Conservation (phyloP, 495 filamentous ascomycete genomes). For the Neurospora sp. region DNA sequence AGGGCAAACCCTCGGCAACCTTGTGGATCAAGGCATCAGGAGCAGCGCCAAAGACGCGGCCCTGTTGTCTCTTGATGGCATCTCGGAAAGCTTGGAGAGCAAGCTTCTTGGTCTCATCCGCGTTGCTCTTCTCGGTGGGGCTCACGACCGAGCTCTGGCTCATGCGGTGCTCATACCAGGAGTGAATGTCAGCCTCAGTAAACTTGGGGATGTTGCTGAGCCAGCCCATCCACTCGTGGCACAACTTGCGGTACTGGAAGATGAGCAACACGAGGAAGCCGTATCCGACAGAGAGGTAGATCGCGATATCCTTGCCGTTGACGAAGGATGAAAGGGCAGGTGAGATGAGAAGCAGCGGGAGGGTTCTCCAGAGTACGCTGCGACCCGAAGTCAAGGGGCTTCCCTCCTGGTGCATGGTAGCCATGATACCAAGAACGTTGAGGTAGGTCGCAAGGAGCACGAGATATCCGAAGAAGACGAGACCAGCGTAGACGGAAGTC, state of each 20-base stretch:
- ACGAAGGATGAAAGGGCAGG: conserved; percentile 38
- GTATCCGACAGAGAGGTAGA: conserved; percentile 41
- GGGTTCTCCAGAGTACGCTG: conserved; percentile 26
- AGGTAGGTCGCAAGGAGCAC: conserved; percentile 42
- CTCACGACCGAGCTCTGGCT: conserved; percentile 1
- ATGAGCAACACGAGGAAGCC: conserved; percentile 35
- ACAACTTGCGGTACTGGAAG: conserved; percentile 33
- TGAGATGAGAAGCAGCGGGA: conserved; percentile 39
- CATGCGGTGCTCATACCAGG: conserved; percentile 30
- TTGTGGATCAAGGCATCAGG: conserved; percentile 4
- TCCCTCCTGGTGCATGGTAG: conserved; percentile 19
- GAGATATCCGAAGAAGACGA: conserved; percentile 42
- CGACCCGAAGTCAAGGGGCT: conserved; percentile 25
- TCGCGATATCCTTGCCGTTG: conserved; percentile 32
- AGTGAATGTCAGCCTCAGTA: conserved; percentile 37
- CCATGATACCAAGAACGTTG: conserved; percentile 31
- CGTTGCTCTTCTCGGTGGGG: not conserved
- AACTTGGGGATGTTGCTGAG: conserved; percentile 36
- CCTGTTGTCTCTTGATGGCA: not conserved
- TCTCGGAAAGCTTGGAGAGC: conserved; percentile 12
- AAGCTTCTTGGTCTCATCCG: conserved; percentile 2
- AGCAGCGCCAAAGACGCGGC: not conserved
- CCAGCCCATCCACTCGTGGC: conserved; percentile 44
- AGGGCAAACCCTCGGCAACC: conserved; percentile 11
- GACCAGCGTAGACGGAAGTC: conserved; percentile 18